phyloP scores from a whole-genome alignment of 1,284 basidiomycete genomes.

The Taiwanofungus camphoratus region DNA sequence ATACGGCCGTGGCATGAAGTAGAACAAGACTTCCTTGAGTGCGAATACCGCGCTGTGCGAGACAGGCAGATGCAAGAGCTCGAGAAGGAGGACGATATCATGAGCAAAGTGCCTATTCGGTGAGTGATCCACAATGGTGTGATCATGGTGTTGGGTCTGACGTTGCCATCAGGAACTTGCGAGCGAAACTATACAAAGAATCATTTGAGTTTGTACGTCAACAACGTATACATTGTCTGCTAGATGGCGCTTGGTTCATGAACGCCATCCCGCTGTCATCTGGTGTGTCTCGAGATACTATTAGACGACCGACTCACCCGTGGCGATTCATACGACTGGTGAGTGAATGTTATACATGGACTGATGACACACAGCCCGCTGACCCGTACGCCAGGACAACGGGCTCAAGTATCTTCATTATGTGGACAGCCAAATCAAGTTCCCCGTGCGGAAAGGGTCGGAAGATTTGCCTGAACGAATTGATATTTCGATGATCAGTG shows the following conservation, averaged over 20 bases:
- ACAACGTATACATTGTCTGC: constrained; percentile 83
- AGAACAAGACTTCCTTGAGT: constrained; percentile 79
- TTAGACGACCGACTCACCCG: constrained; percentile 51
- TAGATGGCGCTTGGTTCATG: constrained; percentile 91
- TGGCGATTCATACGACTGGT: constrained; percentile 81
- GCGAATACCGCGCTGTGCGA: constrained; percentile 82
- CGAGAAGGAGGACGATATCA: constrained; percentile 85
- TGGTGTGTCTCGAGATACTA: constrained; percentile 41
- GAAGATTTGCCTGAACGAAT: constrained; percentile 86
- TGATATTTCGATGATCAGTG: constrained; percentile 72
- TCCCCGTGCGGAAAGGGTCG: constrained; percentile 71
- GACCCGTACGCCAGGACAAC: constrained; percentile 47
- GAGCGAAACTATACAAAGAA: constrained; percentile 85
- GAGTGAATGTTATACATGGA: no score
- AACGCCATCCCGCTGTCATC: constrained; percentile 57
- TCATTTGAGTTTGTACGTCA: constrained; percentile 90
- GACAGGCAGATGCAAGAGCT: constrained; percentile 94
- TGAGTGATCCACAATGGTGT: constrained; percentile 30
- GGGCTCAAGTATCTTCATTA: constrained; percentile 79
- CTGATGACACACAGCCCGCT: constrained; percentile 2
- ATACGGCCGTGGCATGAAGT: constrained; percentile 80
- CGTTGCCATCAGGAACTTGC: constrained; percentile 56
- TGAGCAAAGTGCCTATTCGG: constrained; percentile 82
- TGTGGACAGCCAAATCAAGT: constrained; percentile 73
- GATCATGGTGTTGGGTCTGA: not conserved